Conservation (phyloP, 2,329 filamentous ascomycete species). For the Cladosporium phlei region DNA sequence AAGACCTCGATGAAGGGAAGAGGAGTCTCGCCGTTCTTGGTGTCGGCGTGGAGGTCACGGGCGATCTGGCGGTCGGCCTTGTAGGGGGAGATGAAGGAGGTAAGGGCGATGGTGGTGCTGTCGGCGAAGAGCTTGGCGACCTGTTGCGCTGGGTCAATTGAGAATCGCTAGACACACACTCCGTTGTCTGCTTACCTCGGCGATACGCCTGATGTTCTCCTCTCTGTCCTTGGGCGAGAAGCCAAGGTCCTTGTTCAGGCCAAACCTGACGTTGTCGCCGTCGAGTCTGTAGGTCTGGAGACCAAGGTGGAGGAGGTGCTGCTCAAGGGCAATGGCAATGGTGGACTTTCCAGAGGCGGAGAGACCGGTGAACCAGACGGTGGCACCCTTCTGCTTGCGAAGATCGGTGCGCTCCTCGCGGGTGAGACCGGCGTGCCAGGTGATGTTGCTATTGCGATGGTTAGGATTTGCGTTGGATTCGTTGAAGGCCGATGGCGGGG, state of each 20-base stretch:
- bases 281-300: conserved; percentile 87
- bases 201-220: conserved; percentile 96
- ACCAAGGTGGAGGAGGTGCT: conserved; percentile 84
- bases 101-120: conserved; percentile 78
- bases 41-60: conserved; percentile 68
- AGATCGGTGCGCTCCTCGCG: conserved; percentile 68
- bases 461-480: conserved; percentile 7
- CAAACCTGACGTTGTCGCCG: conserved; percentile 97
- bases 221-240: conserved; percentile 91
- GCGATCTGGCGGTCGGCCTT: conserved; percentile 78
- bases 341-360: conserved; percentile 97
- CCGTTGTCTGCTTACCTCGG: conserved; percentile 50
- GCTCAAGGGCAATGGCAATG: conserved; percentile 91
- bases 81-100: conserved; percentile 96
- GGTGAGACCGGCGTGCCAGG: conserved; percentile 79
- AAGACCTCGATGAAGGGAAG: conserved; percentile 91
- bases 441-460: conserved; percentile 65
- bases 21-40: conserved; percentile 51
- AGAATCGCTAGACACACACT: conserved; percentile 21
- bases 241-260: conserved; percentile 94
- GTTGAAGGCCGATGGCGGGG: conserved; percentile 9
- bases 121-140: conserved; percentile 97
- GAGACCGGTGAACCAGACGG: conserved; percentile 96
- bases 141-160: conserved; percentile 32
- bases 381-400: conserved; percentile 83